These are phyloP conservation scores for Linnemannia exigua DNA, from an alignment of 192 early-diverging fungal genomes.

Conservation along the genomic window DNA sequence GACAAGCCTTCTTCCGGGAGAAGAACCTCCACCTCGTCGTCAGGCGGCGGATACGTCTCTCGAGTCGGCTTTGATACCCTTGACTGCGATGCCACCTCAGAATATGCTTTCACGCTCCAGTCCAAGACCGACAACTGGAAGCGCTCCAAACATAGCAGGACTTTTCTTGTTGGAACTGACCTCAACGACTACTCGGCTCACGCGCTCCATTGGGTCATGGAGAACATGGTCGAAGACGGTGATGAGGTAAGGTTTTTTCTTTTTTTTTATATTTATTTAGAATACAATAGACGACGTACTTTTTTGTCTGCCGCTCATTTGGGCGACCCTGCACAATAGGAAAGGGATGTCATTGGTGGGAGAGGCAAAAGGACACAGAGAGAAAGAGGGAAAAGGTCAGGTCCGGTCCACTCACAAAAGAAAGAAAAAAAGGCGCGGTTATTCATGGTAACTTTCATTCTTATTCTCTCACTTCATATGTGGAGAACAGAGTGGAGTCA, in stretches of 20 bases:
- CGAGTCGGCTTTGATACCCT: slow-evolving; percentile 55
- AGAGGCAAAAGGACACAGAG: neutral
- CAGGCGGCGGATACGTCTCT: slow-evolving; percentile 27
- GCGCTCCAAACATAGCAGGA: slow-evolving; percentile 45
- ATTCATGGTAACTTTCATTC: neutral
- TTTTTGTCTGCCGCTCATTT: too few relatives aligned
- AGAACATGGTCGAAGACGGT: slow-evolving; percentile 66
- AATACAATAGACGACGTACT: too few relatives aligned
- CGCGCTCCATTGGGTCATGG: slow-evolving; percentile 66
- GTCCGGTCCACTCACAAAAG: neutral
- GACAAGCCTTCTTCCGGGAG: neutral
- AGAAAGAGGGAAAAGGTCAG: neutral
- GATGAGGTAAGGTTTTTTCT: slow-evolving; percentile 56
- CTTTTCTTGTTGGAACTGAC: slow-evolving; percentile 71
- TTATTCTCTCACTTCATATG: neutral
- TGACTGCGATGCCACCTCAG: slow-evolving; percentile 37
- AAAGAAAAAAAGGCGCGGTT: neutral
- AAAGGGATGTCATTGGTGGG: neutral
- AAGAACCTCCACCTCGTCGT: neutral
- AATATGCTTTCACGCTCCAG: slow-evolving; percentile 50
- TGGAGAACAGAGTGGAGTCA: neutral
- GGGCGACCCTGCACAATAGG: neutral
- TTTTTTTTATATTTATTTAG: neutral
- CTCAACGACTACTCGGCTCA: slow-evolving; percentile 67
- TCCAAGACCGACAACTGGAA: slow-evolving; percentile 45